These are phyloP conservation scores for Verticillium nonalfalfae DNA, from an alignment of 2,329 filamentous ascomycete genomes.

Conservation along the genomic window DNA sequence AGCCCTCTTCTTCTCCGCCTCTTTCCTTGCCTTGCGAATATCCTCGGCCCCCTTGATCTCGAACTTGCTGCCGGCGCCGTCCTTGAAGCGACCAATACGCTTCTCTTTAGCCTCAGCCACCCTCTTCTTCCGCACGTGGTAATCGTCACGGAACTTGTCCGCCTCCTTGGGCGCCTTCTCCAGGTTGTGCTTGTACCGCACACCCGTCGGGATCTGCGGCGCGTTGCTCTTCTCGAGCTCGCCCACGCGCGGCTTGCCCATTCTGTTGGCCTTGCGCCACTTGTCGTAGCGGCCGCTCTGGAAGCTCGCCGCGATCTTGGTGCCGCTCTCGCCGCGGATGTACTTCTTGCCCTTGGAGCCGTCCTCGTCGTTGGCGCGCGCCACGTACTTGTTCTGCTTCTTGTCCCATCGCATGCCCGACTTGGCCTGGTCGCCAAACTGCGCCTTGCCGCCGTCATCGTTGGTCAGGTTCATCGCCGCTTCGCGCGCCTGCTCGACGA, in stretches of 20 bases:
- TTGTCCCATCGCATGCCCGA: conserved; percentile 88
- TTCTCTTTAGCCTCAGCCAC: conserved; percentile 84
- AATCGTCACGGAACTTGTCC: conserved; percentile 89
- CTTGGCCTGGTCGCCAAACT: conserved; percentile 65
- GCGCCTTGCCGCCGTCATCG: conserved; percentile 75
- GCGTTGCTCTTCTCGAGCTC: conserved; percentile 59
- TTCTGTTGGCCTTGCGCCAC: conserved; percentile 82
- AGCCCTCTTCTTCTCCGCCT: conserved; percentile 68
- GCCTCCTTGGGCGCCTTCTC: conserved; percentile 88
- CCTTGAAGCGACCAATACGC: conserved; percentile 65
- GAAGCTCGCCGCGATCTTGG: conserved; percentile 94
- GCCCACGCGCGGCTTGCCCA: conserved; percentile 72
- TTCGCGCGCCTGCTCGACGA: conserved; percentile 79
- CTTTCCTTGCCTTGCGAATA: conserved; percentile 73
- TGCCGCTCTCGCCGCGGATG: conserved; percentile 82
- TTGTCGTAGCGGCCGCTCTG: conserved; percentile 87
- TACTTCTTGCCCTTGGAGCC: conserved; percentile 68
- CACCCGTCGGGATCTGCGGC: conserved; percentile 22
- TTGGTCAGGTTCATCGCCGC: conserved; percentile 89
- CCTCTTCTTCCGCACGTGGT: conserved; percentile 82
- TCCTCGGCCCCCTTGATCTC: conserved; percentile 81
- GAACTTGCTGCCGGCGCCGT: conserved; percentile 63
- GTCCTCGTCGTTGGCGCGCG: conserved; percentile 88
- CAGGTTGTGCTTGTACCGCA: conserved; percentile 76
- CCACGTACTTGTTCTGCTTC: conserved; percentile 92